Base-by-base conservation (phyloP, 106 monocot species). In the Gastrodia elata region DNA sequence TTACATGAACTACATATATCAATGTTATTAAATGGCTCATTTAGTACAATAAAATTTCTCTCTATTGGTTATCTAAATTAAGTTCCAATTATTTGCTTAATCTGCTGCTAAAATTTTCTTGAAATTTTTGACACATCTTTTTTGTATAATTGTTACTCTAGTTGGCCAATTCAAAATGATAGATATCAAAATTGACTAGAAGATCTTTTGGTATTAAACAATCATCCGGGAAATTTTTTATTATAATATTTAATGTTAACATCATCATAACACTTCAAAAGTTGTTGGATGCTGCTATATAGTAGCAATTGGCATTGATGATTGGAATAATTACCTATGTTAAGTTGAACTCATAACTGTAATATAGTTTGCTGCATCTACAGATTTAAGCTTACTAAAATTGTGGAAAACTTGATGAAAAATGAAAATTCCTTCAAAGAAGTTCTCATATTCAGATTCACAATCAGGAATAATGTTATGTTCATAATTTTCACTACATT, bases 21-120 rank as follows among this genome's bases (percentile, higher is more conserved):
- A 61, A 61, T 30, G 30, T 24, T 61, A 30, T 13, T 55, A 55
- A 32, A 59, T 27, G 27, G 14, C 27, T 61, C 32, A 61, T 61
- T 61, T 61, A 61, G 30, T 61, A 27, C 30, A 30, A 57, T n/a
- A 61, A 30, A 61, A 37, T 35, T 26, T 67, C 4, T n/a, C 22
- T 52, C 6, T 22, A n/a, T 38, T 67, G 5, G 2, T 6, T 7
- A 38, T 67, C 38, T 35, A 9, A 61, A 11, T 67, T 67, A 37
- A 35, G 33, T 65, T 65, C 18, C 32, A 65, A 16, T 65, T 65
- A 65, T 65, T 58, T 35, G 65, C 13, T 65, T 65, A 32, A 65
- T 16, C 65, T 16, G 1, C 37, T 36, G 34, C 18, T 67, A 9
- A 27, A 2, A 32, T 61, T 67, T 15, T n/a, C 27, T 67, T 67